A percentile compares a stretch with the other conserved stretches of the same genome.
Conservation (phyloP, 305 asterid genomes). For the Fraxinus ornus region DNA sequence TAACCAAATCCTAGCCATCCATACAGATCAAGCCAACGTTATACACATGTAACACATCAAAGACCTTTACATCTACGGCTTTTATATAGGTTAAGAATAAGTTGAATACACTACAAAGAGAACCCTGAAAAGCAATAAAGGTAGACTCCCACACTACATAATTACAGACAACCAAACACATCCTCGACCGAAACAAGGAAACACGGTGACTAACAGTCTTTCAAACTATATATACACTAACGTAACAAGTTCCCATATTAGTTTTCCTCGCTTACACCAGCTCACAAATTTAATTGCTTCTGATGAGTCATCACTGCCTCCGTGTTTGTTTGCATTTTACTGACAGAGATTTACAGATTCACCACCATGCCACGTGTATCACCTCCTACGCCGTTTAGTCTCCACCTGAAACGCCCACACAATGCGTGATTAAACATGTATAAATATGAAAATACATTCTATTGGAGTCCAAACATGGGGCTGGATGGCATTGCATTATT, state of each 20-base stretch:
- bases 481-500: neutral
- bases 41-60: conserved; percentile 14
- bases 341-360: conserved; percentile 12
- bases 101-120: conserved; percentile 18
- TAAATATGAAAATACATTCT: neutral
- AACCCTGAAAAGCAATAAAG: conserved; percentile 4
- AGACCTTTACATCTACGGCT: conserved; percentile 20
- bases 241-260: conserved; percentile 21
- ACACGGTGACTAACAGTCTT: conserved; percentile 18
- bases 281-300: conserved; percentile 27
- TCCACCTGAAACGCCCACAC: conserved; percentile 56
- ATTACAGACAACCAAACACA: conserved; percentile 53
- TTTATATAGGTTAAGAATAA: conserved; percentile 15
- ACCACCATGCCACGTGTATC: conserved; percentile 16
- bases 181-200: conserved; percentile 33
- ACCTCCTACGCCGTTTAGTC: conserved; percentile 71
- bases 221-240: conserved; percentile 32
- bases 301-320: conserved; percentile 29
- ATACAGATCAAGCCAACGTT: conserved; percentile 2
- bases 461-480: neutral
- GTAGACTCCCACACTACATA: conserved; percentile 35
- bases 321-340: conserved; percentile 28
- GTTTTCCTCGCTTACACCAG: conserved; percentile 31
- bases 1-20: conserved; percentile 8
- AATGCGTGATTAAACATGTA: neutral